Conservation (phyloP, 306 rosid species). For the Lathyrus tuberosus region DNA sequence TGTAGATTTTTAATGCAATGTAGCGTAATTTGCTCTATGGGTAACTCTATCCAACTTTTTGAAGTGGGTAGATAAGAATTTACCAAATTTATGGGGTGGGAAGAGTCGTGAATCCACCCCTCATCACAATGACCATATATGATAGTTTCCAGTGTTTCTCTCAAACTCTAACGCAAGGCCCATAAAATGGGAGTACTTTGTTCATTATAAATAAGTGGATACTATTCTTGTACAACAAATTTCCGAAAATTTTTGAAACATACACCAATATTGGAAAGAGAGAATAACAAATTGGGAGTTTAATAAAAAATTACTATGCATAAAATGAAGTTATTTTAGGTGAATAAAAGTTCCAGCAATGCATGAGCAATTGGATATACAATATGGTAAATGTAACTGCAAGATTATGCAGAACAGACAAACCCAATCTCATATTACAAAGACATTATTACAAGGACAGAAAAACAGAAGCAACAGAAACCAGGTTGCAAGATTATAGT, state of each 20-base stretch:
- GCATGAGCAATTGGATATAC: neutral
- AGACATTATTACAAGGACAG: neutral
- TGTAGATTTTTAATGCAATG: too few species aligned
- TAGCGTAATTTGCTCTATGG: too few species aligned
- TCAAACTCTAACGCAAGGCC: neutral
- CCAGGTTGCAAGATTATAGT: constrained; percentile 1
- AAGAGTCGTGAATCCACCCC: constrained; percentile 16
- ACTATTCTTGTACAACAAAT: neutral
- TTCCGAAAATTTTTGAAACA: neutral
- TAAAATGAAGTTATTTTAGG: neutral
- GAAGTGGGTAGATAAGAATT: too few species aligned
- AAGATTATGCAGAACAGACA: neutral
- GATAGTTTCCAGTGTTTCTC: neutral
- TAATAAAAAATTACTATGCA: neutral
- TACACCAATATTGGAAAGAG: neutral
- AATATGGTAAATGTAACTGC: neutral
- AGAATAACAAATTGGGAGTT: neutral
- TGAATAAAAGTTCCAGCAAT: neutral
- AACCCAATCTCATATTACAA: neutral
- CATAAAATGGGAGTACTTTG: neutral
- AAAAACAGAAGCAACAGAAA: constrained; percentile 3
- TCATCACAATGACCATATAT: neutral
- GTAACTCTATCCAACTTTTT: too few species aligned
- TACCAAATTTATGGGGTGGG: neutral
- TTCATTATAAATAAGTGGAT: constrained; percentile 1